Evolutionary conservation across 2,329 filamentous ascomycete species (phyloP).

Genomic region (Trichothecium roseum): DNA sequence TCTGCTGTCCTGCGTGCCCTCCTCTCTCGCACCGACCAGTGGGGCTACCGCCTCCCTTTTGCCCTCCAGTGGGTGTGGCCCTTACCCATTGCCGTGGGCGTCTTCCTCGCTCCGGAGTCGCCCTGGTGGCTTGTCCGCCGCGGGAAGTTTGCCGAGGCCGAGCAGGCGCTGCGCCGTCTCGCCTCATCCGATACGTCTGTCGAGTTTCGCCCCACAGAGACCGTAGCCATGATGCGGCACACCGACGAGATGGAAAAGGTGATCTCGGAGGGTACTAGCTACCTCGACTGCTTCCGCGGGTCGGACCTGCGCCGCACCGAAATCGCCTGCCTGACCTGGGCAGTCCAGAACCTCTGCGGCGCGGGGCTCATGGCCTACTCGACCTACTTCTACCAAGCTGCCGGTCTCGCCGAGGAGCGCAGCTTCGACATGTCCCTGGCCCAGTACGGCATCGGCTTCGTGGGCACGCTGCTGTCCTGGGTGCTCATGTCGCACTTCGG

Average conservation of each 20-base stretch:
- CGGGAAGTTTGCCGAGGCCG: constrained; percentile 25
- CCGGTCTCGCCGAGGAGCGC: constrained; percentile 10
- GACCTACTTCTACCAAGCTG: constrained; percentile 15
- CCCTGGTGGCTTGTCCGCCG: constrained; percentile 39
- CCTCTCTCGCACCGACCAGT: constrained; percentile 24
- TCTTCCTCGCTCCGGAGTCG: constrained; percentile 35
- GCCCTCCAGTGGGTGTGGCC: constrained; percentile 40
- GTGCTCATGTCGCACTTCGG: constrained; percentile 24
- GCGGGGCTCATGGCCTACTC: constrained; percentile 9
- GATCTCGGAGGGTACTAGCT: constrained; percentile 9
- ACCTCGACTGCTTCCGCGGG: constrained; percentile 28
- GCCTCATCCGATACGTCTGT: constrained; percentile 1
- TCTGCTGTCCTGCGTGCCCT: constrained; percentile 31
- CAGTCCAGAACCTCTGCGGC: constrained; percentile 24
- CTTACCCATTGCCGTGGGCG: constrained; percentile 29
- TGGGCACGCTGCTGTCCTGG: constrained; percentile 27
- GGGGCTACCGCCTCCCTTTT: constrained; percentile 37
- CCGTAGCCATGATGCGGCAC: constrained; percentile 10
- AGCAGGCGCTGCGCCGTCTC: constrained; percentile 10
- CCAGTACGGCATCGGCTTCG: constrained; percentile 25
- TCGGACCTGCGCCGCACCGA: constrained; percentile 23
- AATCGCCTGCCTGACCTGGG: constrained; percentile 24
- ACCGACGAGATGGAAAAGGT: constrained; percentile 8
- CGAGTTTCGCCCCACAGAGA: constrained; percentile 7
- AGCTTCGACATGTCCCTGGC: constrained; percentile 26